Evolutionary conservation across 345 rosid genomes (phyloP), one percentile per base, ranked within the genome.

Genomic region (Salix caprea): DNA sequence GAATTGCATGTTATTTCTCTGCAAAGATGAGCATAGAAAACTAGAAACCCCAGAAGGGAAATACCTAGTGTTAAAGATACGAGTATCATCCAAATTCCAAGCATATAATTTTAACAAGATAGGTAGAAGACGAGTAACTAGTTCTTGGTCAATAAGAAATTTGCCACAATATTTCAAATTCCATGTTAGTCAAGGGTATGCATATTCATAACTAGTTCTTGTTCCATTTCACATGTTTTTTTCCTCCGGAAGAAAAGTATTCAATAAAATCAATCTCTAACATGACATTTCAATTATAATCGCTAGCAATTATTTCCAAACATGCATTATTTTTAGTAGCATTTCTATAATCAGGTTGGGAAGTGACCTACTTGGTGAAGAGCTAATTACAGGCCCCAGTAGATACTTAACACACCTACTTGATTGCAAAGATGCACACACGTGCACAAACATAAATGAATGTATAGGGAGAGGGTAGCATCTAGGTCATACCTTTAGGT

Each of bases 401-500:
- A 40, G 2, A 18, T 26, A 30, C 24, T 16, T 18, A 18, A 61
- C n/a, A 12, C 54, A 69, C 21, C 13, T 10, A 32, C 16, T 9
- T 9, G 21, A 5, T 24, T 4, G 48, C 18, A 67, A 5, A 32
- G 12, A 52, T 11, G 18, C 6, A 56, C 6, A 14, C 15, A 2
- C 62, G 11, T 44, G 50, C 44, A 40, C 44, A 40, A 10, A 40
- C 44, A 40, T 40, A 10, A 40, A 40, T 40, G 3, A 2, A 40
- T 40, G 13, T 40, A 40, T 40, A 40, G 13, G 0, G 13, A 40
- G 44, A 40, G 44, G 44, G 44, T 10, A 2, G 44, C 13, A 40
- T 40, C 23, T 4, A 28, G 37, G 37, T 23, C 81, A 60, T 79
- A 81, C 87, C 87, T 67, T 36, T 61, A 11, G 50, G 60, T 75